Evolutionary conservation across 1,139 yeast species (phyloP), one percentile per base, ranked within the genome.

Genomic region (Meyerozyma carpophila): DNA sequence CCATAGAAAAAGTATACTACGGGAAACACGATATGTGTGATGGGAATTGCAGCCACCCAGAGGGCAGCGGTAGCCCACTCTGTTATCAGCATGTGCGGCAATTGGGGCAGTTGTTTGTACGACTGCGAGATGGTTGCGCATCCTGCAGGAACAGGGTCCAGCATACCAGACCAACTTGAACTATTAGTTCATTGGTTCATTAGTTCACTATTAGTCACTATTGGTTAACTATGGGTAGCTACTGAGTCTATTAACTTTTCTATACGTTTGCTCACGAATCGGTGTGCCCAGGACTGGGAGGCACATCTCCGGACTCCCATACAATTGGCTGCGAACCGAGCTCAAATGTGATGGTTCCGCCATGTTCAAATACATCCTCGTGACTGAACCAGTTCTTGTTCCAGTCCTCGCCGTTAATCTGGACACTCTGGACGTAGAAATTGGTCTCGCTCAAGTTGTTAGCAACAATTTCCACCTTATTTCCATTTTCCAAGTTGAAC

Each of bases 351-450:
- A 61, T 54, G 11, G 51, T 47, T 7, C 66, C 68, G 11, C 68
- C 66, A 37, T 54, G 48, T 9, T 51, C 49, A 49, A 68, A 67
- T 9, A 68, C 41, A 32, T 59, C 61, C 11, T 58, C 63, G 44
- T 68, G 73, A 18, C 53, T 56, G 24, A 68, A 47, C 71, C 72
- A 68, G 45, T 64, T 63, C 48, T 66, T 51, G 27, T 47, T 42
- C 52, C 59, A 53, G 1, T 47, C 41, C 13, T 55, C 32, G 4
- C 70, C 71, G 47, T 68, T 66, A 25, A 68, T 46, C 26, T 52
- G 53, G 27, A 66, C 57, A 2, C 55, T 48, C 46, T 64, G 61
- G 24, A 68, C 62, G 44, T 60, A 67, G 37, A 50, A 47, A 36
- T 52, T 54, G 4, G 51, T 51, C 1, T 44, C 41, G 34, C 59